Evolutionary conservation across 352 stramenopile genomes (phyloP).

Genomic region (Paralagenidium karlingii): DNA sequence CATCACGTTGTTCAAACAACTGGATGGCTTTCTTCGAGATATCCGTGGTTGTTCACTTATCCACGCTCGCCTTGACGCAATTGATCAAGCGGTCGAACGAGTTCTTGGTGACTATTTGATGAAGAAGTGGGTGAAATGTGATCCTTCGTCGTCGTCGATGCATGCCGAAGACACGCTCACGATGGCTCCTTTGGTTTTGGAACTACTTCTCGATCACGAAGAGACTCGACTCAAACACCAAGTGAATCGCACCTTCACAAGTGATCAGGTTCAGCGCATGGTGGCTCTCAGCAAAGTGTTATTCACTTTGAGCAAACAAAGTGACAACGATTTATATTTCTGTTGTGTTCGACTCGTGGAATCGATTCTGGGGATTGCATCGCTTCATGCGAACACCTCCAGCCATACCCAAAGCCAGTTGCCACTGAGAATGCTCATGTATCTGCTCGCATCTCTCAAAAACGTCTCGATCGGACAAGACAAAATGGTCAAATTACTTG

Average conservation of each 20-base stretch:
- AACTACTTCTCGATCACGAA: background rate
- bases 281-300: conserved; percentile 35
- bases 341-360: conserved; percentile 56
- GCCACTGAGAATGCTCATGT: conserved; percentile 44
- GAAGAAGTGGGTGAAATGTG: background rate
- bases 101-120: background rate
- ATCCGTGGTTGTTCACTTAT: too few species aligned
- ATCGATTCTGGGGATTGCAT: conserved; percentile 24
- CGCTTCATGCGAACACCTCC: too few species aligned
- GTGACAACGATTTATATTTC: conserved; percentile 41
- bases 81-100: too few species aligned
- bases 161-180: background rate
- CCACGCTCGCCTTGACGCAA: too few species aligned
- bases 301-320: conserved; percentile 68
- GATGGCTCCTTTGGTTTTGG: background rate
- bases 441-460: conserved; percentile 53
- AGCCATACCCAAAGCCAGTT: background rate
- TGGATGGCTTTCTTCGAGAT: too few species aligned
- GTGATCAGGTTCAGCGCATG: conserved; percentile 3
- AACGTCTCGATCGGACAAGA: conserved; percentile 52
- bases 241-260: conserved; percentile 8
- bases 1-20: too few species aligned
- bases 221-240: conserved; percentile 1
- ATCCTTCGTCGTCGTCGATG: background rate
- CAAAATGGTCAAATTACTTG: conserved; percentile 44